Conservation (phyloP, 495 filamentous ascomycete genomes). For the Xylaria flabelliformis region DNA sequence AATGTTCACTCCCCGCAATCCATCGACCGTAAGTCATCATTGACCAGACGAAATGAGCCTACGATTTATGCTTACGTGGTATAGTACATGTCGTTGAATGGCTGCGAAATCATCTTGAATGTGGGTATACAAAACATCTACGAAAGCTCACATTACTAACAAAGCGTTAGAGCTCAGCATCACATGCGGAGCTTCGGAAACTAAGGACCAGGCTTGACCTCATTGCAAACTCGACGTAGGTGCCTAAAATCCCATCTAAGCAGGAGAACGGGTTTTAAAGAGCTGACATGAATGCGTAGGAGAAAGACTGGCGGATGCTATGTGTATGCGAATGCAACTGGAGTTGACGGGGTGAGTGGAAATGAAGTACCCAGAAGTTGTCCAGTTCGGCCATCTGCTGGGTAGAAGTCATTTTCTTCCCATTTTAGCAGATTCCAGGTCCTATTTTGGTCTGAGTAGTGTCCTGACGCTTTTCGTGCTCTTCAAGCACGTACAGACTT, state of each 20-base stretch:
- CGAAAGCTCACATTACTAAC: background rate
- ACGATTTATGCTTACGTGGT: background rate
- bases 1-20: constrained; percentile 66
- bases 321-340: constrained; percentile 21
- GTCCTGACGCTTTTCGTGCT: background rate
- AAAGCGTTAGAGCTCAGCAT: background rate
- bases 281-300: background rate
- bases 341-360: constrained; percentile 9
- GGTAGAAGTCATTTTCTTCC: background rate
- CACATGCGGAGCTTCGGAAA: constrained; percentile 62
- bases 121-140: background rate
- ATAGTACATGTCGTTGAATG: constrained; percentile 52
- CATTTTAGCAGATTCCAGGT: background rate
- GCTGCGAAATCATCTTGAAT: constrained; percentile 72
- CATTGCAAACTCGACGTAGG: constrained; percentile 66
- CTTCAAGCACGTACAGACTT: background rate
- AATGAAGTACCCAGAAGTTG: background rate
- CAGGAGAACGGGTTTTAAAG: background rate
- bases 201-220: constrained; percentile 68
- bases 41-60: background rate
- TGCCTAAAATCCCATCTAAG: background rate
- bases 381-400: background rate
- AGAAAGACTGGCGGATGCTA: constrained; percentile 22
- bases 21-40: constrained; percentile 20
- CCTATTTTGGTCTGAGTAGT: background rate